Evolutionary conservation across 2,329 filamentous ascomycete genomes (phyloP), one percentile per base, ranked within the genome.

Genomic region (Fusarium fujikuroi): DNA sequence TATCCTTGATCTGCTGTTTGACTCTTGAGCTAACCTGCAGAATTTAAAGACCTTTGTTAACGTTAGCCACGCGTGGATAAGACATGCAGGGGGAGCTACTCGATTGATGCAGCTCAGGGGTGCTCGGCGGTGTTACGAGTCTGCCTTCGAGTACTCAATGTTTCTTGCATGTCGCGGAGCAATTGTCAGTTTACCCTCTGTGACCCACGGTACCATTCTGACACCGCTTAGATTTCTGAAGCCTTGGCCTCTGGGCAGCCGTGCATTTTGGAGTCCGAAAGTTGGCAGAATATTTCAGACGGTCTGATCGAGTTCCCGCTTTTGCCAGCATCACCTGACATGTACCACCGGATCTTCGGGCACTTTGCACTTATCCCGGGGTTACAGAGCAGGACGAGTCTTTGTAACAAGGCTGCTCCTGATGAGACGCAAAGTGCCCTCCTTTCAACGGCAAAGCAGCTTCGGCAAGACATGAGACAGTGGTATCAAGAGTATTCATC

Each of bases 141-240:
- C 50, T 39, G 34, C 50, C 14, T 53, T 53, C 1, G 34, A 53
- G 23, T 53, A 40, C 10, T 53, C 50, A 0, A 53, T 53, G 50
- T 53, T 53, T 5, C 34, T 53, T 7, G 23, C 50, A 28, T 28
- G 19, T 39, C 50, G 50, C 11, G 50, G 50, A 4, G 50, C 34
- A 9, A 53, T 53, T 16, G 50, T n/a, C 0, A 28, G 34, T 39
- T 1, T 2, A 3, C 2, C 7, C 3, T 25, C 14, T 16, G 0
- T 8, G 11, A 7, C 2, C 7, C 9, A 5, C 5, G 1, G 0
- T 18, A 9, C 2, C 9, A 16, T 6, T 12, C 7, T 28, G 3
- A 37, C 7, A 3, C 2, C 0, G 0, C 2, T 7, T 9, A 28
- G 23, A 53, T 53, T 5, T 53, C 34, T 9, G 34, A 53, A 14